Evolutionary conservation across 1,284 basidiomycete species (phyloP).

Genomic region (Athelia sp.): DNA sequence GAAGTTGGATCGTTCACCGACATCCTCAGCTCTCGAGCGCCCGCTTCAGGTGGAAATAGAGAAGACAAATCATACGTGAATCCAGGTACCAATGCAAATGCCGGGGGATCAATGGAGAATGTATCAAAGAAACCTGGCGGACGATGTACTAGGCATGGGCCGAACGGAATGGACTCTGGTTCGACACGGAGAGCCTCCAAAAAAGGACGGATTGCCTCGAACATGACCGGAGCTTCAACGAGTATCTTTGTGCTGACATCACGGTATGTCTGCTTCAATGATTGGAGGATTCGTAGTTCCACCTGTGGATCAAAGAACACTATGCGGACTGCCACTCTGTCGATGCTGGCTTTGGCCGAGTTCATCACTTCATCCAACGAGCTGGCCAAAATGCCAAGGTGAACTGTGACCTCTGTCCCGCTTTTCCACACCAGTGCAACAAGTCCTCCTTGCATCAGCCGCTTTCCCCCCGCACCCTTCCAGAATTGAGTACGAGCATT

Average conservation of each 20-base stretch:
- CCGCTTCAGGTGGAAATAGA: constrained; percentile 28
- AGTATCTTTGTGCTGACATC: constrained; percentile 26
- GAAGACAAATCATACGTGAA: constrained; percentile 47
- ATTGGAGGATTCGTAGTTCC: constrained; percentile 39
- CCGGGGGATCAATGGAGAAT: constrained; percentile 38
- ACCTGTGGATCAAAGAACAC: constrained; percentile 48
- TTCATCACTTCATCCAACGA: constrained; percentile 34
- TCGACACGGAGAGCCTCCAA: constrained; percentile 46
- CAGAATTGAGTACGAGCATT: constrained; percentile 41
- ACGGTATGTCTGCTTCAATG: constrained; percentile 19
- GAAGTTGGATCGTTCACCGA: constrained; percentile 30
- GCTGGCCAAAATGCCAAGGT: constrained; percentile 45
- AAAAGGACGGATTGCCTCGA: constrained; percentile 58
- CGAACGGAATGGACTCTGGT: constrained; percentile 50
- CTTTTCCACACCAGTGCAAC: constrained; percentile 47
- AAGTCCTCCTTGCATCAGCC: constrained; percentile 51
- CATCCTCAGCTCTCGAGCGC: constrained; percentile 26
- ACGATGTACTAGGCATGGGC: constrained; percentile 41
- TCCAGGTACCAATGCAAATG: constrained; percentile 39
- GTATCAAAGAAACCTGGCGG: constrained; percentile 24
- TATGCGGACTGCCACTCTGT: constrained; percentile 35
- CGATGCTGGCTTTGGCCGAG: constrained; percentile 22
- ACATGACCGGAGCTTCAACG: constrained; percentile 58
- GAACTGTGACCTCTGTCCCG: constrained; percentile 25
- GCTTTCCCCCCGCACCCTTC: constrained; percentile 45